Base-by-base conservation (phyloP, 129 eudicot genomes). In the Pittosporum tobira region DNA sequence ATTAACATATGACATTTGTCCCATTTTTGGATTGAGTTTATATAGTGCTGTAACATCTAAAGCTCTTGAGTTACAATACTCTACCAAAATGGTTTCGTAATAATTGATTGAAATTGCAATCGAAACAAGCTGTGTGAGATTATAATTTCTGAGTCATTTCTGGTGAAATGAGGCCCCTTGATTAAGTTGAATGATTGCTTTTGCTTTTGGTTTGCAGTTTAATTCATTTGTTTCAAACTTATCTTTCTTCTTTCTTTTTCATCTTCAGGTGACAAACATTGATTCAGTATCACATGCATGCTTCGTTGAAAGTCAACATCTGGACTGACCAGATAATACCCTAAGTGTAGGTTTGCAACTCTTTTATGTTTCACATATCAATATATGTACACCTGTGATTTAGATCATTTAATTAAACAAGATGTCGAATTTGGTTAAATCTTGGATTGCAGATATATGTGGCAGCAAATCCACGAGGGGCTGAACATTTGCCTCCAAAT, bases 381-480 rank as follows among this genome's bases (percentile, higher is more conserved):
- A n/a, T n/a, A n/a, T n/a, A n/a, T 15, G 1, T 14, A 5, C 19
- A 5, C 6, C 7, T 45, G 16, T 45, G 21, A 45, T n/a, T n/a
- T n/a, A 29, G 59, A n/a, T 5, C 28, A 8, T 29, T 29, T 20
- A 16, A 28, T 10, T 1, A 11, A 34, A 6, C 40, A 34, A 1
- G 16, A 6, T 14, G 10, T 9, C 31, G 61, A 13, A 27, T 9
- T 44, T 24, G 7, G 18, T 48, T 36, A 13, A 43, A 51, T n/a
- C 16, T 38, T 51, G 43, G 31, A 66, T 6, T 66, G 48, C 62
- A 76, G 81, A 76, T 76, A 18, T 66, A 71, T 64, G 73, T 71
- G 47, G 65, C 77, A 71, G 71, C 81, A 56, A 76, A 76, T 58
- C 81, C 81, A 12, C 63, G 70, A 48, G 77, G 77, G 54, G 81